Percentiles rank a stretch among this genome's conserved stretches.
These are phyloP conservation scores for Yamadazyma tumulicola DNA, from an alignment of 805 yeast species.

Conservation along the genomic window DNA sequence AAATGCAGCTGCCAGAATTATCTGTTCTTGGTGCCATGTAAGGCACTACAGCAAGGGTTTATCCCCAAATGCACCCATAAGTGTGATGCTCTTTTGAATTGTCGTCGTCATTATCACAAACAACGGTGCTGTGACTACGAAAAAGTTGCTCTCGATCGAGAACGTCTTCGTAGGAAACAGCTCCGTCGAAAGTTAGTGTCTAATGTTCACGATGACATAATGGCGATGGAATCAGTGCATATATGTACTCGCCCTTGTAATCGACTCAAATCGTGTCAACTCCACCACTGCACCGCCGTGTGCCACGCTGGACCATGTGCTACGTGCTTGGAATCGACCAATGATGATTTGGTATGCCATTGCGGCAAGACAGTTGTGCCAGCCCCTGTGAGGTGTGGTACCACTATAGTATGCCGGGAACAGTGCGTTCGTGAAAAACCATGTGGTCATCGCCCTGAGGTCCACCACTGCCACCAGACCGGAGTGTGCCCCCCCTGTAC, in stretches of 20 bases:
- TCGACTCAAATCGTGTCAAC: constrained; percentile 54
- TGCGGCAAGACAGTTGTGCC: constrained; percentile 75
- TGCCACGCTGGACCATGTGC: constrained; percentile 82
- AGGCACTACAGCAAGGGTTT: constrained; percentile 46
- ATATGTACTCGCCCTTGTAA: constrained; percentile 68
- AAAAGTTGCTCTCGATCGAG: constrained; percentile 53
- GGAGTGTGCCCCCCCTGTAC: constrained; percentile 75
- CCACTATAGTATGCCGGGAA: constrained; percentile 56
- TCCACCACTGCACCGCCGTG: constrained; percentile 62
- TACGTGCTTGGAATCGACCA: constrained; percentile 76
- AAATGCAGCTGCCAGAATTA: constrained; percentile 63
- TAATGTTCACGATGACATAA: constrained; percentile 38
- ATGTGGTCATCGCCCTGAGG: constrained; percentile 72
- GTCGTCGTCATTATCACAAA: constrained; percentile 77
- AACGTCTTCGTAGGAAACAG: constrained; percentile 49
- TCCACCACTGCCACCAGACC: constrained; percentile 69
- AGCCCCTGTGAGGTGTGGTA: constrained; percentile 87
- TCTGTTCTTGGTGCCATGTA: constrained; percentile 62
- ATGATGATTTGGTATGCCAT: constrained; percentile 72
- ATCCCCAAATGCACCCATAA: constrained; percentile 63
- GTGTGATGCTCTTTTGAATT: constrained; percentile 71
- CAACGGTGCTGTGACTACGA: constrained; percentile 69
- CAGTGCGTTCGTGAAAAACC: constrained; percentile 56
- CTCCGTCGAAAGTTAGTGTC: constrained; percentile 42
- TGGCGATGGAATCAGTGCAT: constrained; percentile 68